Evolutionary conservation across 2,329 filamentous ascomycete genomes (phyloP).

Genomic region (Didymella arachidicola): DNA sequence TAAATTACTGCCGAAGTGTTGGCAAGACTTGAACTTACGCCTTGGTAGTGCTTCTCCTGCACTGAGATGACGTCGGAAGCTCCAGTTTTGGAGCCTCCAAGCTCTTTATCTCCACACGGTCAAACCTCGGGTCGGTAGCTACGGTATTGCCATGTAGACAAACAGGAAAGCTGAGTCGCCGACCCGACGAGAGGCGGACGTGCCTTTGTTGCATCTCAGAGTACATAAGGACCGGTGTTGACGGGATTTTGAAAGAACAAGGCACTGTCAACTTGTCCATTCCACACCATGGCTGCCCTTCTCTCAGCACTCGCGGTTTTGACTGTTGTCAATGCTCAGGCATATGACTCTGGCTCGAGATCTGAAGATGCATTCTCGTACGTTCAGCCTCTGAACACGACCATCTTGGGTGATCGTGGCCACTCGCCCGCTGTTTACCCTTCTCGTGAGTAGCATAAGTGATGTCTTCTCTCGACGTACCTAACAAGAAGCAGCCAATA

Average conservation of each 20-base stretch:
- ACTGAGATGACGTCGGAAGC: constrained; percentile 26
- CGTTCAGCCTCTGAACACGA: constrained; percentile 42
- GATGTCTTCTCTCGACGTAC: not conserved
- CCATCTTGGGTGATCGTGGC: constrained; percentile 40
- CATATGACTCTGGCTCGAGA: constrained; percentile 27
- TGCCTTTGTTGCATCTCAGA: constrained; percentile 6
- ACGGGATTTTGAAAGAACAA: constrained; percentile 13
- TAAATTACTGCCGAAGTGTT: constrained; percentile 17
- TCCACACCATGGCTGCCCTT: constrained; percentile 38
- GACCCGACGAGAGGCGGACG: constrained; percentile 12
- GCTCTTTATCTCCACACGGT: constrained; percentile 25
- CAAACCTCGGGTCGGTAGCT: constrained; percentile 33
- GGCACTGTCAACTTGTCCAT: constrained; percentile 25
- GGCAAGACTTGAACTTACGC: constrained; percentile 25
- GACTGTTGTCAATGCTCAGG: constrained; percentile 35
- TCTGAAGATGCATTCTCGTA: constrained; percentile 37
- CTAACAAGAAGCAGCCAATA: constrained; percentile 52
- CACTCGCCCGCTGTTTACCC: constrained; percentile 41
- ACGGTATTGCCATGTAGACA: constrained; percentile 2
- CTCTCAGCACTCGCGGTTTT: constrained; percentile 36
- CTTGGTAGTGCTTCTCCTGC: constrained; percentile 34
- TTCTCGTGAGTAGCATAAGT: constrained; percentile 32
- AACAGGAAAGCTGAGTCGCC: constrained; percentile 9
- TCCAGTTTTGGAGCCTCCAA: constrained; percentile 18
- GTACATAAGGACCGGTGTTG: constrained; percentile 33